Percentiles rank a stretch among this genome's conserved stretches.
These are phyloP conservation scores for Metrosideros polymorpha DNA, from an alignment of 441 rosid genomes.

Conservation along the genomic window DNA sequence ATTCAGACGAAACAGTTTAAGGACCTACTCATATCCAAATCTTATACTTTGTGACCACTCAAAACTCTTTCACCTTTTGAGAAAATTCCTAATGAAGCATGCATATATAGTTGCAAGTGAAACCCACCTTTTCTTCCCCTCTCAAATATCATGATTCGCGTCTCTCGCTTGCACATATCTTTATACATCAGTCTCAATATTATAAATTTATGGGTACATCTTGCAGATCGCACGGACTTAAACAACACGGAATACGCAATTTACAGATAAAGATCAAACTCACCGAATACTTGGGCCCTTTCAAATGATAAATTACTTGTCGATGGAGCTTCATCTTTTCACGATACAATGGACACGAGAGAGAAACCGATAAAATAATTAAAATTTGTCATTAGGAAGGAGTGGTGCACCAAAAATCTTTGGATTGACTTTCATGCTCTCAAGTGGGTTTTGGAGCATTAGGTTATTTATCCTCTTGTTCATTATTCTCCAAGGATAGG, in stretches of 20 bases:
- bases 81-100: background rate
- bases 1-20: too few relatives aligned
- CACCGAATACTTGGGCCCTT: background rate
- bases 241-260: background rate
- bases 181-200: background rate
- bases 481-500: background rate
- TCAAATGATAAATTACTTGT: background rate
- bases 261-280: background rate
- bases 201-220: background rate
- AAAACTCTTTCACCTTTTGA: background rate
- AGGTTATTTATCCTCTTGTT: background rate
- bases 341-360: rapidly evolving
- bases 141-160: background rate
- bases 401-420: background rate
- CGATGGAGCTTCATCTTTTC: background rate
- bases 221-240: background rate
- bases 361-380: background rate
- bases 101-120: background rate
- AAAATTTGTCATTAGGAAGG: background rate
- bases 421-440: background rate
- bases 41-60: background rate
- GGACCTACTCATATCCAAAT: too few relatives aligned
- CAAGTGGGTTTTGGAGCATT: background rate
- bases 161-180: background rate
- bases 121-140: background rate